A percentile compares a stretch with the other conserved stretches of the same genome.
Evolutionary conservation across 2,329 filamentous ascomycete species (phyloP).

Genomic region (Westerdykella aurantiaca): DNA sequence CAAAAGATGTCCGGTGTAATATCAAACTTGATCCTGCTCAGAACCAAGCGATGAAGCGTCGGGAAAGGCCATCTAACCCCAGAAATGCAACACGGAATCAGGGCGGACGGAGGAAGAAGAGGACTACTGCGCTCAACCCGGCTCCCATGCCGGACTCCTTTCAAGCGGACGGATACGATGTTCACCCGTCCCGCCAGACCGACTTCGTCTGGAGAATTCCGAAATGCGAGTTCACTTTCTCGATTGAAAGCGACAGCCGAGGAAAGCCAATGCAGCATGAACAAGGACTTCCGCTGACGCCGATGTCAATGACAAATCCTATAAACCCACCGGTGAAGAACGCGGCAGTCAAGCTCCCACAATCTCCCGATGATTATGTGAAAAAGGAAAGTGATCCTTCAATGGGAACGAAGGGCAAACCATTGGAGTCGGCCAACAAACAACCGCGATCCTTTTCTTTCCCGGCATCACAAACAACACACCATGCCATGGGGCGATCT

Average conservation of each 20-base stretch:
- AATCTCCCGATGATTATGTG: conserved; percentile 1
- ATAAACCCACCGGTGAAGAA: background rate
- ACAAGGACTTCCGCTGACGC: conserved; percentile 4
- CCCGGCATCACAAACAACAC: conserved; percentile 13
- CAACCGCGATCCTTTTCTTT: conserved; percentile 14
- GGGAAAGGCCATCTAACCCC: conserved; percentile 11
- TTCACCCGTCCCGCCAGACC: background rate
- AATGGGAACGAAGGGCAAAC: background rate
- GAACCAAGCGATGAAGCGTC: conserved; percentile 9
- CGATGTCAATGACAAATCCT: background rate
- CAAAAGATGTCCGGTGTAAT: conserved; percentile 14
- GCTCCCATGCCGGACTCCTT: no score
- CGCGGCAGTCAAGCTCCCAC: conserved; percentile 1
- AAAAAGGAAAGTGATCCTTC: background rate
- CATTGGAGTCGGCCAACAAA: conserved; percentile 3
- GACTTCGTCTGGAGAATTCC: background rate
- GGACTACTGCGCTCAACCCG: background rate
- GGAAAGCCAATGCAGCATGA: conserved; percentile 18
- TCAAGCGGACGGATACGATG: no score
- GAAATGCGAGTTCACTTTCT: background rate
- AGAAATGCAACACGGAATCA: conserved; percentile 5
- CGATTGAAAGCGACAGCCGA: conserved; percentile 10
- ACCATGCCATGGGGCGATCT: conserved; percentile 1
- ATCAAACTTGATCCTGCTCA: conserved; percentile 15
- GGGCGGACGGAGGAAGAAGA: conserved; percentile 1